Evolutionary conservation across 306 rosid species (phyloP).

Genomic region (Fagus crenata): DNA sequence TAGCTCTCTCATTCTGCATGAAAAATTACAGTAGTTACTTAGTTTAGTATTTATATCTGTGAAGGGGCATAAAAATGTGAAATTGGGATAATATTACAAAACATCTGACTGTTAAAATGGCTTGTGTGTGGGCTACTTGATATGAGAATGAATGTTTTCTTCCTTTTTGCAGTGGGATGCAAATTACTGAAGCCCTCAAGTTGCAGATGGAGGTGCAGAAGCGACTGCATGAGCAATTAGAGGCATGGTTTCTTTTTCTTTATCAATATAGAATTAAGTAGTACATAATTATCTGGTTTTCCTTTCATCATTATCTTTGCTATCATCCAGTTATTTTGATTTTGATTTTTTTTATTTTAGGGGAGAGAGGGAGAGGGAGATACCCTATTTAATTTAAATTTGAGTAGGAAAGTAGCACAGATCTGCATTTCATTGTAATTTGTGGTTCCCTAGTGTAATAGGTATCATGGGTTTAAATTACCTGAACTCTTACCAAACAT

Average conservation of each 20-base stretch:
- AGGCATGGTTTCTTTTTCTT: conserved; percentile 53
- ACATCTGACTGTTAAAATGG: conserved; percentile 3
- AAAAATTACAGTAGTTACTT: not conserved
- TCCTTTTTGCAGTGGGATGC: conserved; percentile 77
- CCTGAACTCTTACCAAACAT: conserved; percentile 4
- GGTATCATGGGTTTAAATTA: not conserved
- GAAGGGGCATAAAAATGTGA: not conserved
- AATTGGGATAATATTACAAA: not conserved
- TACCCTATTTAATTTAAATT: not conserved
- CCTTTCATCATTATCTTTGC: not conserved
- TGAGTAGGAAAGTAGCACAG: not conserved
- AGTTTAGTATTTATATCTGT: not conserved
- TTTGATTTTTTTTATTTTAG: not conserved
- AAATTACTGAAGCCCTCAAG: conserved; percentile 92
- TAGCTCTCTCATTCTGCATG: conserved; percentile 5
- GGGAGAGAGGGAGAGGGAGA: not conserved
- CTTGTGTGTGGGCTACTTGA: conserved; percentile 8
- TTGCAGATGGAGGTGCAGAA: conserved; percentile 99
- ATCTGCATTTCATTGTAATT: not conserved
- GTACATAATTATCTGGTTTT: conserved; percentile 14
- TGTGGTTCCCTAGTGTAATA: not conserved
- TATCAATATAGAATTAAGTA: conserved; percentile 10
- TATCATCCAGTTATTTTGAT: not conserved
- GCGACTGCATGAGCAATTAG: conserved; percentile 95
- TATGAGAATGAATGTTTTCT: conserved; percentile 10